Percentiles rank a stretch among this genome's conserved stretches.
These are phyloP conservation scores for Talaromyces sp. DNA, from an alignment of 2,329 filamentous ascomycete species.

Conservation along the genomic window DNA sequence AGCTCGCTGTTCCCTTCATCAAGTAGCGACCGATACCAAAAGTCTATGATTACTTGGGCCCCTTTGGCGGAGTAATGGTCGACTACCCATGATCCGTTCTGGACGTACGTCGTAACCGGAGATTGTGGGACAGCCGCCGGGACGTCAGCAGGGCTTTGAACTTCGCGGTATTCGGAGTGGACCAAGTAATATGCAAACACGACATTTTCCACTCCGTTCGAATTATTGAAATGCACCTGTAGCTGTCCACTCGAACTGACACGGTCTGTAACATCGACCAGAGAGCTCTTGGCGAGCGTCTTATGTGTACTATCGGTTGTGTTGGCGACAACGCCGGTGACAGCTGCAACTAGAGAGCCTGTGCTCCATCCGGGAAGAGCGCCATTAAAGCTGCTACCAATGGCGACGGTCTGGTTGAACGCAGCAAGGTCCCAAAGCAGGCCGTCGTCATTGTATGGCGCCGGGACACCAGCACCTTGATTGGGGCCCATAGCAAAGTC, in stretches of 20 bases:
- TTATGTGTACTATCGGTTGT: not conserved
- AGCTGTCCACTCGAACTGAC: not conserved
- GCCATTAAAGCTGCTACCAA: conserved; percentile 23
- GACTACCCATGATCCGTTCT: conserved; percentile 28
- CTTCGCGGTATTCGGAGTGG: conserved; percentile 21
- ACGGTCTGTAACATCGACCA: not conserved
- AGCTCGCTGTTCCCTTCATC: conserved; percentile 20
- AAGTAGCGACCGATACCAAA: conserved; percentile 33
- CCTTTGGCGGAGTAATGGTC: conserved; percentile 33
- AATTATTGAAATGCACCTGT: not conserved
- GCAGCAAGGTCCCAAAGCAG: conserved; percentile 10
- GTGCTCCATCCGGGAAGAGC: conserved; percentile 33
- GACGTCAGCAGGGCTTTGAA: conserved; percentile 23
- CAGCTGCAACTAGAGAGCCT: conserved; percentile 18
- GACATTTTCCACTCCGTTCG: conserved; percentile 15
- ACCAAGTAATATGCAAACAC: conserved; percentile 27
- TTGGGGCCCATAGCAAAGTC: conserved; percentile 46
- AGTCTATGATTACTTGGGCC: conserved; percentile 26
- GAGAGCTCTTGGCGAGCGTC: not conserved
- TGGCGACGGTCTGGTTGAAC: not conserved
- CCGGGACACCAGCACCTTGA: conserved; percentile 45
- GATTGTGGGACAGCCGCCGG: conserved; percentile 15
- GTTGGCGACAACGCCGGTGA: conserved; percentile 13
- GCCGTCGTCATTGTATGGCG: conserved; percentile 24
- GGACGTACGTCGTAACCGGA: conserved; percentile 13